These are phyloP conservation scores for Meira miltonrushii DNA, from an alignment of 1,284 basidiomycete species.

Conservation along the genomic window DNA sequence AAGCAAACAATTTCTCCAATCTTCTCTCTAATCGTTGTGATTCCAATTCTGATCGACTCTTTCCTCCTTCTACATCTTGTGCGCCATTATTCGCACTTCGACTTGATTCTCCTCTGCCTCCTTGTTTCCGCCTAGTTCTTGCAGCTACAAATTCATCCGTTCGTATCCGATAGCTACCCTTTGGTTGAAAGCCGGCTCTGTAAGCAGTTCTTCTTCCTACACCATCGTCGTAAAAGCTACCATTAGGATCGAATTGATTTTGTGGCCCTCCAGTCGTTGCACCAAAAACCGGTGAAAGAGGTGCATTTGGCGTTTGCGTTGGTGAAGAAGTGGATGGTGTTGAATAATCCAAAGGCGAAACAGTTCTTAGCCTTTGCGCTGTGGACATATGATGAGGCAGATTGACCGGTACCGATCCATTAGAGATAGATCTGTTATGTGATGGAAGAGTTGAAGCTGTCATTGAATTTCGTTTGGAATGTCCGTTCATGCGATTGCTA, in stretches of 20 bases:
- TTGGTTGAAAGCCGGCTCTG: conserved; percentile 41
- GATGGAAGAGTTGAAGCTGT: neutral
- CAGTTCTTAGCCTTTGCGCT: conserved; percentile 4
- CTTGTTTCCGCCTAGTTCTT: conserved; percentile 9
- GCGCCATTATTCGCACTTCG: neutral
- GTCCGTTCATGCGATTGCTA: neutral
- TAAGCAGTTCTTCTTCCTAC: conserved; percentile 18
- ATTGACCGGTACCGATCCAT: neutral
- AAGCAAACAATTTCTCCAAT: conserved; percentile 23
- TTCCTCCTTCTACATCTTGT: conserved; percentile 17
- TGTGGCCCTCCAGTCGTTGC: neutral
- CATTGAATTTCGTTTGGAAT: conserved; percentile 6
- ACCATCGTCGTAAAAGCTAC: neutral
- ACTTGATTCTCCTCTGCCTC: neutral
- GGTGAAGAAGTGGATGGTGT: conserved; percentile 4
- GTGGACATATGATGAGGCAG: conserved; percentile 9
- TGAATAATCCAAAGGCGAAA: neutral
- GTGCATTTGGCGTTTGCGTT: neutral
- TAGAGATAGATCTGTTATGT: conserved; percentile 2
- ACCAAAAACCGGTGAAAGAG: neutral
- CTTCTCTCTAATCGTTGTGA: conserved; percentile 43
- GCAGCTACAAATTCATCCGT: conserved; percentile 27
- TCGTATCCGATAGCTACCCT: conserved; percentile 30
- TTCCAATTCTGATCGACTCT: conserved; percentile 20
- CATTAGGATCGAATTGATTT: neutral